Conservation (phyloP, 2,329 filamentous ascomycete genomes). For the Exserohilum rostratum region DNA sequence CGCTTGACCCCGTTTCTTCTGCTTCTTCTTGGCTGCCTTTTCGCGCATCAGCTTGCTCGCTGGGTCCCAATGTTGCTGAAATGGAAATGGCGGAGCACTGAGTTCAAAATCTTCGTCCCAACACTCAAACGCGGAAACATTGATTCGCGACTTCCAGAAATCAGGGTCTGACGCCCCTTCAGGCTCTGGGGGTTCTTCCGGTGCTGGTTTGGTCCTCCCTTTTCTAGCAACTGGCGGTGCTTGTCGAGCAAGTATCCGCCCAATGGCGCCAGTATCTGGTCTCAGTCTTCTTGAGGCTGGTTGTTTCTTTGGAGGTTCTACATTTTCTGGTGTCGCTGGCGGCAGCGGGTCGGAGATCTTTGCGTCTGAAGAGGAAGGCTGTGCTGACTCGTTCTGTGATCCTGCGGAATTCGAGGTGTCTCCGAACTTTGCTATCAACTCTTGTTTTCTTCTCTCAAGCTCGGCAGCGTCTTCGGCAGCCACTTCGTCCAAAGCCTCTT, state of each 20-base stretch:
- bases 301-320: constrained; percentile 9
- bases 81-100: constrained; percentile 84
- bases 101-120: constrained; percentile 64
- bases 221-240: constrained; percentile 31
- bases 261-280: constrained; percentile 34
- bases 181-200: constrained; percentile 29
- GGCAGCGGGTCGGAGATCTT: neutral
- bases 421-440: constrained; percentile 31
- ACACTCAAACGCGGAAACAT: constrained; percentile 82
- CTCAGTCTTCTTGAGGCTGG: constrained; percentile 32
- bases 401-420: neutral
- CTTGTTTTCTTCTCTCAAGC: constrained; percentile 29
- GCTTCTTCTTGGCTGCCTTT: constrained; percentile 65
- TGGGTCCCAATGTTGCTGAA: constrained; percentile 85
- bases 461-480: constrained; percentile 18
- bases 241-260: constrained; percentile 40
- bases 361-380: constrained; percentile 1
- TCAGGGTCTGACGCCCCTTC: constrained; percentile 57
- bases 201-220: constrained; percentile 19
- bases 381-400: constrained; percentile 2
- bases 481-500: constrained; percentile 20
- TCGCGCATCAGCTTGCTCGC: constrained; percentile 66
- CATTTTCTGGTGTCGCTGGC: neutral
- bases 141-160: constrained; percentile 76
- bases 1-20: constrained; percentile 53